phyloP scores from a whole-genome alignment of 2,329 filamentous ascomycete genomes.

The Cryphonectria naterciae region DNA sequence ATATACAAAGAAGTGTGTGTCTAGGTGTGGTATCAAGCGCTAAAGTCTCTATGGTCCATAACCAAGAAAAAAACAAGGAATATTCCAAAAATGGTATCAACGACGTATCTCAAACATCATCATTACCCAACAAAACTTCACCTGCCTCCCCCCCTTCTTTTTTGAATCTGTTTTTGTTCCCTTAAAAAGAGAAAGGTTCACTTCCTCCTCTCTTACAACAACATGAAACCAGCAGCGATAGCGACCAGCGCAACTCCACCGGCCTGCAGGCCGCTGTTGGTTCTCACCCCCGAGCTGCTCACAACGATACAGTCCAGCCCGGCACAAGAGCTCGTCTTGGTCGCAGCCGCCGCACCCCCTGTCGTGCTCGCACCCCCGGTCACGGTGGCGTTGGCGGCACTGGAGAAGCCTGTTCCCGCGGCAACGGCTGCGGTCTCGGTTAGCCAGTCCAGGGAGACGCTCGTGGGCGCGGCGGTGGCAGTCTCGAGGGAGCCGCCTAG shows the following conservation, averaged over 20 bases:
- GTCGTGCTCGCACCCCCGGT: slow-evolving; percentile 15
- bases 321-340: slow-evolving; percentile 3
- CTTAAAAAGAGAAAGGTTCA: background rate
- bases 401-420: background rate
- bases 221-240: slow-evolving; percentile 18
- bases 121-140: background rate
- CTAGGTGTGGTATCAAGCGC: slow-evolving; percentile 7
- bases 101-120: slow-evolving; percentile 1
- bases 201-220: slow-evolving; percentile 11
- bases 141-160: too few relatives aligned
- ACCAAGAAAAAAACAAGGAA: background rate
- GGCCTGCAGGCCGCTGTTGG: background rate
- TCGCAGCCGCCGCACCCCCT: background rate
- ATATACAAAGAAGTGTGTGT: slow-evolving; percentile 4
- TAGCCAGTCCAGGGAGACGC: slow-evolving; percentile 14
- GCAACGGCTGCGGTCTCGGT: slow-evolving; percentile 8
- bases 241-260: slow-evolving; percentile 25
- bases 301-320: slow-evolving; percentile 29
- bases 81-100: background rate
- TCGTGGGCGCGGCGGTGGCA: slow-evolving; percentile 18
- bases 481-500: slow-evolving; percentile 22
- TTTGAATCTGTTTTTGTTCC: too few relatives aligned
- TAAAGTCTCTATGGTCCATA: slow-evolving; percentile 2
- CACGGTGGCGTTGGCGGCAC: slow-evolving; percentile 17
- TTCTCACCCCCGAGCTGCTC: slow-evolving; percentile 21